Percentiles rank a stretch among this genome's conserved stretches.
Conservation (phyloP, 345 rosid genomes). For the Zanthoxylum bungeanum region DNA sequence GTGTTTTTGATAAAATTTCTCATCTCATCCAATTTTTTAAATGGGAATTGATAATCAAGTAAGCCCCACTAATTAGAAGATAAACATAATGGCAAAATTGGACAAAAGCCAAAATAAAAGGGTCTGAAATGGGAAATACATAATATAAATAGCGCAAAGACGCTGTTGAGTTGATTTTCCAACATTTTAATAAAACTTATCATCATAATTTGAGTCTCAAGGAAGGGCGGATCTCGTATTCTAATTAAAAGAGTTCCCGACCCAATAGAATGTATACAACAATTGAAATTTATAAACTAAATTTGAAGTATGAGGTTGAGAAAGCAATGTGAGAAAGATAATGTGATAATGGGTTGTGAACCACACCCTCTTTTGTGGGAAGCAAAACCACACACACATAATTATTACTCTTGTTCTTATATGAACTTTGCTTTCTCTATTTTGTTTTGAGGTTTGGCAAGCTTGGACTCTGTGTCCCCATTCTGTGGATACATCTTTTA, state of each 20-base stretch:
- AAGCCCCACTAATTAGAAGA: background rate
- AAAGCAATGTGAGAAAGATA: conserved; percentile 55
- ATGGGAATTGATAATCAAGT: background rate
- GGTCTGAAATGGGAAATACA: background rate
- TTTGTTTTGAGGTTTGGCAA: too few relatives aligned
- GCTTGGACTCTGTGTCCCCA: too few relatives aligned
- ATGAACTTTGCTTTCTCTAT: background rate
- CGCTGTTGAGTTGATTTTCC: too few relatives aligned
- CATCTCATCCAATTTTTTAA: background rate
- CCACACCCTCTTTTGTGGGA: conserved; percentile 45
- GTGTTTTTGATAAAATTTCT: too few relatives aligned
- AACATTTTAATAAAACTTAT: too few relatives aligned
- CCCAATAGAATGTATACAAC: too few relatives aligned
- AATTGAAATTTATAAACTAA: too few relatives aligned
- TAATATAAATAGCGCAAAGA: too few relatives aligned
- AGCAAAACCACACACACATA: conserved; percentile 35
- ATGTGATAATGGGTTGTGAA: conserved; percentile 52
- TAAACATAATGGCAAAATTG: background rate
- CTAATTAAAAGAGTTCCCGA: too few relatives aligned
- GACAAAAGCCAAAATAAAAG: background rate
- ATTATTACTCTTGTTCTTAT: background rate
- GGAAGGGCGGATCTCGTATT: too few relatives aligned
- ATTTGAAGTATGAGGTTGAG: conserved; percentile 53
- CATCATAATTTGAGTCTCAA: too few relatives aligned
- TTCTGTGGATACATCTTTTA: too few relatives aligned